Evolutionary conservation across 345 rosid species (phyloP), one percentile per base, ranked within the genome.

Genomic region (Murraya koenigii): DNA sequence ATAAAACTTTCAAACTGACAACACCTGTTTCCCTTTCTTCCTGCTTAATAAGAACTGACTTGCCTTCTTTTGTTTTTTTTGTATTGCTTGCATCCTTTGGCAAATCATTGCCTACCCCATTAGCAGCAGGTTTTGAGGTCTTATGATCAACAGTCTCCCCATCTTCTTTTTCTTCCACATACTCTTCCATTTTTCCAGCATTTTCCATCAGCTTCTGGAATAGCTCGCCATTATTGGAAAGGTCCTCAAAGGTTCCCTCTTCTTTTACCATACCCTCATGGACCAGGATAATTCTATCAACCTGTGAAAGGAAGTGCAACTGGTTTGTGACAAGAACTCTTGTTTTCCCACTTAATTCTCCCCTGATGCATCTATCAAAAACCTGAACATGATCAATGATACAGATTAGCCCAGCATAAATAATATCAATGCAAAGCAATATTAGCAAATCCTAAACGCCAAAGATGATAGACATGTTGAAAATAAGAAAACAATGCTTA

Each of bases 311-410:
- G 80, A 96, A 96, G 84, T 96, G 99, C 77, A 96, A 90, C 84
- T 96, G 99, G 89, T 96, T 96, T 64, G 99, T 96, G 82, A 96
- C 99, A 81, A 96, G 99, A 84, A 96, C 97, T 82, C 99, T 90
- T 6, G 99, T 96, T 85, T 87, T 96, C 78, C 85, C 83, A 69
- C 84, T 80, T 75, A 96, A 85, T 83, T 92, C 99, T 80, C 91
- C 92, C 87, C 88, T 91, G 75, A 96, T 85, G 81, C 98, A 96
- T 85, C 87, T 92, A 78, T 96, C 99, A 83, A 96, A 96, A 72
- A 96, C 99, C 99, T 96, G 82, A 75, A 81, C 44, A 80, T 63
- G 55, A 71, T 58, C 32, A 65, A 23, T 41, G 41, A 72, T 39
- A 49, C 36, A 71, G 39, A 52, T 70, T 36, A 83, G 75, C 26